A percentile compares a stretch with the other conserved stretches of the same genome.
These are phyloP conservation scores for Penicillium sp. DNA, from an alignment of 2,329 filamentous ascomycete genomes.

Conservation along the genomic window DNA sequence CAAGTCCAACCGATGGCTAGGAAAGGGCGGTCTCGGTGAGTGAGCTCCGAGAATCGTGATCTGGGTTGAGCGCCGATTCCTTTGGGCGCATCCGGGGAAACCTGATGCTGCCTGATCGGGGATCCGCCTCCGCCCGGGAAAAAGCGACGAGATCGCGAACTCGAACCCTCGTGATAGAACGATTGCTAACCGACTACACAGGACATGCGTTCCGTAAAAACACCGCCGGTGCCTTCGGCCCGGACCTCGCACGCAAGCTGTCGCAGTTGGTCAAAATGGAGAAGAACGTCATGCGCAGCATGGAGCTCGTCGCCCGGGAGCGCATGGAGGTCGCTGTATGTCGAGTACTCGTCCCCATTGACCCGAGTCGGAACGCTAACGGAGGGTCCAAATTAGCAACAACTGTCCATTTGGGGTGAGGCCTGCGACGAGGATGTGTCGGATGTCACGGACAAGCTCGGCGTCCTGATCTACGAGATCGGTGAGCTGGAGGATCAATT, in stretches of 20 bases:
- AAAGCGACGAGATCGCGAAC: neutral
- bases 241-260: slow-evolving; percentile 95
- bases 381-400: slow-evolving; percentile 59
- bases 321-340: slow-evolving; percentile 97
- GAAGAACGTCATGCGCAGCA: slow-evolving; percentile 99
- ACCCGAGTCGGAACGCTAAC: slow-evolving; percentile 15
- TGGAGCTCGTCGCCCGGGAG: slow-evolving; percentile 91
- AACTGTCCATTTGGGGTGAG: slow-evolving; percentile 98
- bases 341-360: slow-evolving; percentile 20
- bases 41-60: slow-evolving; percentile 16
- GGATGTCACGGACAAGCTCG: slow-evolving; percentile 97
- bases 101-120: neutral
- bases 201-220: slow-evolving; percentile 59
- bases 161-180: neutral
- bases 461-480: slow-evolving; percentile 96
- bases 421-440: slow-evolving; percentile 94
- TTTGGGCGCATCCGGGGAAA: neutral
- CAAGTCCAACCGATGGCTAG: slow-evolving; percentile 85
- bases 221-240: slow-evolving; percentile 53
- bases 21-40: slow-evolving; percentile 78
- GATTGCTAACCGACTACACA: slow-evolving; percentile 29
- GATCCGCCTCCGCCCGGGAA: neutral
- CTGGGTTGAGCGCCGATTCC: neutral
- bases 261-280: slow-evolving; percentile 99
- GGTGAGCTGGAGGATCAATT: slow-evolving; percentile 97